phyloP scores from a whole-genome alignment of 495 filamentous ascomycete species.

The Daldinia bambusicola region DNA sequence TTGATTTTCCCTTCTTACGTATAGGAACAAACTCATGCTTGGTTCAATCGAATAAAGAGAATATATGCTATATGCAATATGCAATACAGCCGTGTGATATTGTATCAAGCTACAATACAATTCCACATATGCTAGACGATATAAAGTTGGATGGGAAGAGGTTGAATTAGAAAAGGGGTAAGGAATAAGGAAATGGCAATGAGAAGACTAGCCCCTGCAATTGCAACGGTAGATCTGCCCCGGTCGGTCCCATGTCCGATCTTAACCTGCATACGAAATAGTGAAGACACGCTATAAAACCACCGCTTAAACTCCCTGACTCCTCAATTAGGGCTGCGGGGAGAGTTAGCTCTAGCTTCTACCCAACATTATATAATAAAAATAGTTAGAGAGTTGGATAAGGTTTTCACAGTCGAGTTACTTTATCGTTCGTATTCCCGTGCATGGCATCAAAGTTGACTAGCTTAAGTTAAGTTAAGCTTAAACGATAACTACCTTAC shows the following conservation, averaged over 20 bases:
- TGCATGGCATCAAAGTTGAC: no score
- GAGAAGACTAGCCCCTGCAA: not conserved
- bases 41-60: not conserved
- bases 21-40: not conserved
- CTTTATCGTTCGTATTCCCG: no score
- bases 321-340: conserved; percentile 40
- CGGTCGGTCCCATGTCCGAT: conserved; percentile 8
- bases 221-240: conserved; percentile 27
- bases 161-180: conserved; percentile 1
- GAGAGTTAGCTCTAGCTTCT: conserved; percentile 20
- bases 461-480: not conserved
- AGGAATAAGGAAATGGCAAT: not conserved
- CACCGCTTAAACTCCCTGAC: conserved; percentile 22
- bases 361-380: not conserved
- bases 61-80: conserved; percentile 7
- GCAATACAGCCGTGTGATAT: conserved; percentile 5
- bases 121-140: conserved; percentile 30
- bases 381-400: not conserved
- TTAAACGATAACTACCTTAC: no score
- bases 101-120: conserved; percentile 3
- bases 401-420: conserved; percentile 1
- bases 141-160: conserved; percentile 12
- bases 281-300: conserved; percentile 27
- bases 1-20: conserved; percentile 7
- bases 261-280: not conserved